A percentile compares a stretch with the other conserved stretches of the same genome.
Evolutionary conservation across 129 eudicot genomes (phyloP).

Genomic region (Glebionis coronaria): DNA sequence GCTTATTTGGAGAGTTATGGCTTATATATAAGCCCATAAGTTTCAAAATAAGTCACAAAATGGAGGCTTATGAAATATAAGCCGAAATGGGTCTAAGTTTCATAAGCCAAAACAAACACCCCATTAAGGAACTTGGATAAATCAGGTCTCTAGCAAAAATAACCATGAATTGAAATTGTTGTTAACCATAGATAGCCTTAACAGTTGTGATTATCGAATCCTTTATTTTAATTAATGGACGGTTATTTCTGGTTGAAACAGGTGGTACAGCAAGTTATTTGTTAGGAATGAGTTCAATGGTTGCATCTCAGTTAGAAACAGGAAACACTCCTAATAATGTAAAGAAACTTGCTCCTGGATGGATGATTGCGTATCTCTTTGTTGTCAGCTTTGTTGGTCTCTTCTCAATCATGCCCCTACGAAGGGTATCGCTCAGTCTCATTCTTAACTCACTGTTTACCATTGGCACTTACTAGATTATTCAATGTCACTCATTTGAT

Average conservation of each 20-base stretch:
- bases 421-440: constrained; percentile 30
- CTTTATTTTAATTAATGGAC: too few relatives aligned
- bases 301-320: constrained; percentile 35
- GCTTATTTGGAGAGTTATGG: too few relatives aligned
- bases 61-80: too few relatives aligned
- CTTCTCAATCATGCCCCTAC: constrained; percentile 49
- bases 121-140: too few relatives aligned
- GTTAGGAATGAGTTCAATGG: constrained; percentile 40
- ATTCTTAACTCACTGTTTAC: background rate
- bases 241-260: background rate
- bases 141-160: too few relatives aligned
- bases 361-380: constrained; percentile 60
- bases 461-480: background rate
- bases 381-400: constrained; percentile 55
- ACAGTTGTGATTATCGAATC: too few relatives aligned
- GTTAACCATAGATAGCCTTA: too few relatives aligned
- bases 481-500: background rate
- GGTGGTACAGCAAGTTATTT: constrained; percentile 50
- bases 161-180: too few relatives aligned
- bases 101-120: too few relatives aligned
- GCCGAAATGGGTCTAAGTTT: too few relatives aligned
- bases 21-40: too few relatives aligned
- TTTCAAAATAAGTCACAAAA: too few relatives aligned
- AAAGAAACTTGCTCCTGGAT: constrained; percentile 43
- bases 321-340: constrained; percentile 53